These are phyloP conservation scores for Puccinellia tenuiflora DNA, from an alignment of 176 grass and related monocot genomes.

Conservation along the genomic window DNA sequence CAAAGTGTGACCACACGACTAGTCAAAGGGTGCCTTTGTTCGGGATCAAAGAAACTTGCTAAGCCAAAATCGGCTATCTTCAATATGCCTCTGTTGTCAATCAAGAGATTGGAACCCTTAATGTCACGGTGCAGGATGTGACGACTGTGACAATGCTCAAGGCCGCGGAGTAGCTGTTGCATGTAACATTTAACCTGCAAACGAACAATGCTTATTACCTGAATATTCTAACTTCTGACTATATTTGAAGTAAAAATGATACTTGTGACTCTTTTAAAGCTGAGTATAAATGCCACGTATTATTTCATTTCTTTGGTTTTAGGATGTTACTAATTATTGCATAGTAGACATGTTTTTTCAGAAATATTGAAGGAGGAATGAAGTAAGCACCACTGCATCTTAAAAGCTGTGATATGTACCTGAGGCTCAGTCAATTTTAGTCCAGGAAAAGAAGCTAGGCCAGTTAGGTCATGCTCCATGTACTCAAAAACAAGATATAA, in stretches of 20 bases:
- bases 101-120: conserved; percentile 98
- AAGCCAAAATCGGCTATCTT: conserved; percentile 99
- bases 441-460: conserved; percentile 88
- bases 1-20: conserved; percentile 99
- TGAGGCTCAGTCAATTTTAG: conserved; percentile 85
- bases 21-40: conserved; percentile 82
- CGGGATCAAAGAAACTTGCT: conserved; percentile 93
- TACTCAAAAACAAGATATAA: conserved; percentile 99
- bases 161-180: conserved; percentile 89
- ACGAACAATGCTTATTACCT: background rate
- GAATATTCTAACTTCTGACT: background rate
- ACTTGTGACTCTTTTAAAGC: background rate
- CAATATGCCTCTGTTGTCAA: conserved; percentile 82
- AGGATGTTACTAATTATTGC: background rate
- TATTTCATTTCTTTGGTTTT: background rate
- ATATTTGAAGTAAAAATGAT: background rate
- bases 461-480: conserved; percentile 96
- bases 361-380: background rate
- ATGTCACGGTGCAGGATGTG: conserved; percentile 95
- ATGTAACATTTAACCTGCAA: conserved; percentile 99
- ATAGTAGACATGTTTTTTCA: background rate
- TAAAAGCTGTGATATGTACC: conserved; percentile 33
- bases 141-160: conserved; percentile 93
- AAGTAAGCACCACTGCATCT: background rate
- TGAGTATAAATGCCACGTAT: background rate